phyloP scores from a whole-genome alignment of 202 grass and related monocot genomes.

The Panicum hallii region DNA sequence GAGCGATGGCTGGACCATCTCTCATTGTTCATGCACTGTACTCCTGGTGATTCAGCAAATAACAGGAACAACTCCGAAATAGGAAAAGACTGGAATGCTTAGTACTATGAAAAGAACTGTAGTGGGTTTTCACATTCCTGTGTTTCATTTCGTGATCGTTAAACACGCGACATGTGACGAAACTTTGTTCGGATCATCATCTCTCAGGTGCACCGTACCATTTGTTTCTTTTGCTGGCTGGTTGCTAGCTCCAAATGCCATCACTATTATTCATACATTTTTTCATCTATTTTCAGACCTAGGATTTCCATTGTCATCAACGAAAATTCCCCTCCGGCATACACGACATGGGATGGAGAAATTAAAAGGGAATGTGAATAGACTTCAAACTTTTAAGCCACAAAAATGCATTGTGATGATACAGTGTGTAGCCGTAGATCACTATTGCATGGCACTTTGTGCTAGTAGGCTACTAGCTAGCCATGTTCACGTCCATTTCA shows the following conservation, averaged over 20 bases:
- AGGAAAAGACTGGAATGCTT: constrained; percentile 2
- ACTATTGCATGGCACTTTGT: neutral
- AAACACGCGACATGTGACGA: neutral
- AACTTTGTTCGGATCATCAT: neutral
- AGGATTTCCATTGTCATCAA: too few relatives aligned
- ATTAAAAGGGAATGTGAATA: too few relatives aligned
- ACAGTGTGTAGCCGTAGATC: neutral
- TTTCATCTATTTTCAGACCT: too few relatives aligned
- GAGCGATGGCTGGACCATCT: neutral
- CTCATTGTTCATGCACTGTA: constrained; percentile 6
- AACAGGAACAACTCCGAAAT: constrained; percentile 1
- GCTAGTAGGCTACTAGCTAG: neutral
- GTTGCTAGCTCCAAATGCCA: neutral
- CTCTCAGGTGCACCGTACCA: neutral
- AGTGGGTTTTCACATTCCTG: neutral
- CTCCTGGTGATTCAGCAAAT: neutral
- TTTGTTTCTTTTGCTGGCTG: neutral
- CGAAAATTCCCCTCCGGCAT: too few relatives aligned
- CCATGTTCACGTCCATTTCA: constrained; percentile 2
- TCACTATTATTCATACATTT: neutral
- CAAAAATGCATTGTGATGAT: neutral
- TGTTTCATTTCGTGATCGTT: neutral
- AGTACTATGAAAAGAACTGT: constrained; percentile 13
- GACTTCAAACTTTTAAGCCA: neutral
- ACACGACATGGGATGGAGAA: too few relatives aligned